Evolutionary conservation across 2,329 filamentous ascomycete species (phyloP), one percentile per base, ranked within the genome.

Genomic region (Penicillium sp.): DNA sequence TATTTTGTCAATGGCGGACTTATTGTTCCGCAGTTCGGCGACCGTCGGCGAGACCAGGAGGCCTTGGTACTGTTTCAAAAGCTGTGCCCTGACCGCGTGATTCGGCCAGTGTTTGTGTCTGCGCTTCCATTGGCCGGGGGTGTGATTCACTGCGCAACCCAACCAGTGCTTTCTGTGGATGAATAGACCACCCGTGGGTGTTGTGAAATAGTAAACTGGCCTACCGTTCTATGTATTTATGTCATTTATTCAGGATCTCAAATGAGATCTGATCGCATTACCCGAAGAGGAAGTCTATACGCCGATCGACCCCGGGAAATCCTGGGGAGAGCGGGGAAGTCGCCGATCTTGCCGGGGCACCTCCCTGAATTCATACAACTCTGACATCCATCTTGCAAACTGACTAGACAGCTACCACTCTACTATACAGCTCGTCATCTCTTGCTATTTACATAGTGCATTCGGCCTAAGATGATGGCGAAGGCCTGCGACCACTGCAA

Each of bases 401-500:
- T 13, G 4, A 42, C 7, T 12, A 1, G 15, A 21, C 43, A 17
- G 28, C 17, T 29, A 5, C 32, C 13, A 12, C 4, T 6, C 26
- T 13, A 15, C 26, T 13, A 4, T 2, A 31, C 12, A 6, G 10
- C 29, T 17, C 10, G 29, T 19, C 2, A 10, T 29, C 5, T 29
- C 6, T 17, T n/a, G 2, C 3, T 22, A 15, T 15, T 34, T 40
- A 6, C 9, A 17, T 31, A 3, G 33, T 24, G 21, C 12, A 29
- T 6, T 71, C 73, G 50, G 74, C 77, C 33, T 15, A 28, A 34
- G 43, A 57, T 54, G 50, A 56, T 55, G 31, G 43, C 56, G 38
- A 59, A 51, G 52, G 49, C 53, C 43, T 60, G 57, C 53, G 52
- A 55, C 43, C 48, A 53, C 34, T 60, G 54, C 41, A 52, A 55